Evolutionary conservation across 768 basidiomycete species (phyloP), one percentile per base, ranked within the genome.

Genomic region (Leccinum boreale): DNA sequence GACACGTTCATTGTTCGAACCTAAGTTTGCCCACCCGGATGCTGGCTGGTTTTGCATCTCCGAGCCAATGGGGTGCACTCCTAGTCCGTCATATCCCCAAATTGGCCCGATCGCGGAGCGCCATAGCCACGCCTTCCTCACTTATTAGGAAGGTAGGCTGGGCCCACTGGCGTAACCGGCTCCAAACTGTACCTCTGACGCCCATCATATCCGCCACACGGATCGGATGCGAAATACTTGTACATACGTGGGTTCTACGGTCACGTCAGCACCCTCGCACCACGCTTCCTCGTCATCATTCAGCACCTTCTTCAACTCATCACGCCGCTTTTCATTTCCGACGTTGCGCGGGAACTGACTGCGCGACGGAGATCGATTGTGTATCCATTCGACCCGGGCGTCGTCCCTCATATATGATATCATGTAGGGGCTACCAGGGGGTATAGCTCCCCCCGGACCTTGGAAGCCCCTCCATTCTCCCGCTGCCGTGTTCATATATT

Each of bases 261-360:
- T 50, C 39, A 42, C 35, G 42, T 36, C 31, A 28, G 26, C 26
- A 39, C 35, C 23, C 39, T 24, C 39, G n/a, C 24, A 44, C 11
- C 55, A 50, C 17, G 44, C 50, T 35, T 19, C 42, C 39, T 31
- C 39, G 44, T 52, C 23, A 29, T 58, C 39, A 48, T 56, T 44
- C 48, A 49, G 17, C 19, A 49, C 42, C 36, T 42, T 39, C 36
- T 39, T 57, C 49, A 35, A 12, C 42, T 44, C 54, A 57, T 23
- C 23, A 48, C 39, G 36, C 47, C 24, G 21, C 36, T 42, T 55
- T 65, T 67, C 58, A 69, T 69, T 50, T 67, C 67, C 65, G 67
- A 55, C n/a, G 15, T 44, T 57, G 46, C 53, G 54, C 50, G 58
- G 19, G 24, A 24, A 19, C 23, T 45, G 42, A 55, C 58, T 33